These are phyloP conservation scores for Debaryomyces sp. DNA, from an alignment of 1,139 yeast species.

Conservation along the genomic window DNA sequence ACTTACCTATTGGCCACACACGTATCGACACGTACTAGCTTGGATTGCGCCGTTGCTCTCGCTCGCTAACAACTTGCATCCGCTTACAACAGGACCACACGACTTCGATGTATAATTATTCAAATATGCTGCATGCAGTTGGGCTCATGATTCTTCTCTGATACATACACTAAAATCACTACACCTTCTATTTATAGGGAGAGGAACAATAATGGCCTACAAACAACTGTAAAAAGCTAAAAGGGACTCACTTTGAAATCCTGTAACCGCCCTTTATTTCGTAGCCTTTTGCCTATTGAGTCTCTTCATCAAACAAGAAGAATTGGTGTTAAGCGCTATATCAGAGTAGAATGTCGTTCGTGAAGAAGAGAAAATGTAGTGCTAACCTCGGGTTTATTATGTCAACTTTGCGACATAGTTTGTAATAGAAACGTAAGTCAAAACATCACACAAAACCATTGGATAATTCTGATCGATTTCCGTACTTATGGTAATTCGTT, in stretches of 20 bases:
- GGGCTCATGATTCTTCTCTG: background rate
- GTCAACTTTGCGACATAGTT: background rate
- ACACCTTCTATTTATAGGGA: background rate
- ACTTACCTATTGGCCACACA: too few relatives aligned
- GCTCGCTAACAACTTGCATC: background rate
- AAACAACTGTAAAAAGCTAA: too few relatives aligned
- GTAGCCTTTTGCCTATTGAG: too few relatives aligned
- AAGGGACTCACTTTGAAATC: too few relatives aligned
- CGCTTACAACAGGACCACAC: background rate
- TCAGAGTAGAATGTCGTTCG: too few relatives aligned
- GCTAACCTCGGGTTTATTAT: background rate
- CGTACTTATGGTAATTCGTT: background rate
- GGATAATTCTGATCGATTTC: constrained; percentile 5
- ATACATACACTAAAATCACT: background rate
- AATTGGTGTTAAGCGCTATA: too few relatives aligned
- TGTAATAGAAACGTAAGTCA: background rate
- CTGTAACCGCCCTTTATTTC: too few relatives aligned
- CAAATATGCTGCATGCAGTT: background rate
- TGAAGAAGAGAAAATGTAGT: background rate
- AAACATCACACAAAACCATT: background rate
- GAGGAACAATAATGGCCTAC: too few relatives aligned
- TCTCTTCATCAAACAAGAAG: too few relatives aligned
- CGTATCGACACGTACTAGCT: background rate
- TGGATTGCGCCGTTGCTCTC: background rate
- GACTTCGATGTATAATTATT: background rate